Conservation (phyloP, 768 basidiomycete species). For the Coprinellus micaceus region DNA sequence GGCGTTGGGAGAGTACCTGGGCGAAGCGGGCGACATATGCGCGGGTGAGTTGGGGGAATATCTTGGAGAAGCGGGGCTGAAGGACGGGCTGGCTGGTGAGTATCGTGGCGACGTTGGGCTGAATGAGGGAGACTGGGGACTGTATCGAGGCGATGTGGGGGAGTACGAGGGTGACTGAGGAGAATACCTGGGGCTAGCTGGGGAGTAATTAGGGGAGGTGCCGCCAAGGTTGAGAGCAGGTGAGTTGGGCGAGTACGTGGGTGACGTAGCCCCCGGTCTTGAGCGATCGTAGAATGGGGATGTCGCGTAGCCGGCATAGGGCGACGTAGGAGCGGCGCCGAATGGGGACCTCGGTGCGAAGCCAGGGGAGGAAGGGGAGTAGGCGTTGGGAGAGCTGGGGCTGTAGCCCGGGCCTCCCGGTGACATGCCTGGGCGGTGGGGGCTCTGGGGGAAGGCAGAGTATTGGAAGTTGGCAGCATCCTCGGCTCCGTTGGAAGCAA, state of each 20-base stretch:
- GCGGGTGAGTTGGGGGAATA: conserved; percentile 51
- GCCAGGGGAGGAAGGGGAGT: conserved; percentile 82
- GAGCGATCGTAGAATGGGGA: conserved; percentile 80
- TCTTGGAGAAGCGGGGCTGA: conserved; percentile 62
- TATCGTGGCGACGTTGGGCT: conserved; percentile 52
- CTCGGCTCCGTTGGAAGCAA: conserved; percentile 83
- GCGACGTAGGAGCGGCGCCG: conserved; percentile 75
- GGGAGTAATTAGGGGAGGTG: conserved; percentile 84
- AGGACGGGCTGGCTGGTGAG: conserved; percentile 87
- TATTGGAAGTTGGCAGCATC: conserved; percentile 71
- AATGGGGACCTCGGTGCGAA: conserved; percentile 86
- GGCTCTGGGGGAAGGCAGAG: conserved; percentile 82
- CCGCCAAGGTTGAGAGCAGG: conserved; percentile 74
- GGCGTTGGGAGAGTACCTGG: conserved; percentile 86
- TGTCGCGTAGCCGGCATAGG: conserved; percentile 78
- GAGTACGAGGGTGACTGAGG: conserved; percentile 84
- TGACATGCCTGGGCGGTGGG: conserved; percentile 81
- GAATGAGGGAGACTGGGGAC: conserved; percentile 25
- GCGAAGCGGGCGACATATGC: conserved; percentile 85
- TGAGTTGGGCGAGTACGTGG: conserved; percentile 86
- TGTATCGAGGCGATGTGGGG: conserved; percentile 77
- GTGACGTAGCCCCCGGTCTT: conserved; percentile 61
- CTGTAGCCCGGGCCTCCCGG: conserved; percentile 86
- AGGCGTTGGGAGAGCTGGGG: conserved; percentile 86
- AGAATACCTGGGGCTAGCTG: conserved; percentile 83